Base-by-base conservation (phyloP, 1,284 basidiomycete genomes). In the Leccinum fallax region DNA sequence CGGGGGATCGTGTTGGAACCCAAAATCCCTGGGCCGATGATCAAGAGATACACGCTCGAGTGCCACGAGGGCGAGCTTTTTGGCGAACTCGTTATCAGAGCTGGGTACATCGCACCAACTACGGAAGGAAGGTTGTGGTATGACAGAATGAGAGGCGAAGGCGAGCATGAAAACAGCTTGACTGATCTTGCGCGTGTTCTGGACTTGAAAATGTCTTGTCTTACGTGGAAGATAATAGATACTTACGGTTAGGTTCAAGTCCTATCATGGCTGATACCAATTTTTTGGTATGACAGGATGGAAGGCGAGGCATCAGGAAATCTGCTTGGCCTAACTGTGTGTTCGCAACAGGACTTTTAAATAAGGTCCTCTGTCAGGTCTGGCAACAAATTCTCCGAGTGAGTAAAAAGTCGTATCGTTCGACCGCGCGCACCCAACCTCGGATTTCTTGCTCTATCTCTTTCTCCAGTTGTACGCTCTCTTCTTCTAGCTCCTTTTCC, bases 81-180 rank as follows among this genome's bases (percentile, higher is more conserved):
- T 70, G 97, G 97, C 52, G 97, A 99, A 78, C 99, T 92, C 77
- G 94, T 95, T 49, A 92, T 99, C 66, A 83, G 94, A 40, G 88
- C 87, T 8, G 93, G 93, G 26, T 94, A 94, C 69, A 93, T 95
- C 66, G 83, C 90, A 48, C 83, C 89, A 2, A 94, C 92, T 2
- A 88, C 85, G 3, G 83, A 86, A 38, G 94, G 93, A 9, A 90
- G 84, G 69, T 81, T 85, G 55, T 95, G 92, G 90, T 95, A 94
- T 74, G 92, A 93, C 57, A 79, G 83, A 26, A 84, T 87, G 79
- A 90, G 90, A 30, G 90, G 91, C 1, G 88, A 92, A 71, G 90
- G 88, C 9, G 72, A 77, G 63, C 71, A 83, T 61, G 8, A 30
- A n/a, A n/a, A n/a, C 51, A 61, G 48, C 36, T 61, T 57, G 1